Conservation (phyloP, 306 rosid genomes). For the Dicorynia guianensis region DNA sequence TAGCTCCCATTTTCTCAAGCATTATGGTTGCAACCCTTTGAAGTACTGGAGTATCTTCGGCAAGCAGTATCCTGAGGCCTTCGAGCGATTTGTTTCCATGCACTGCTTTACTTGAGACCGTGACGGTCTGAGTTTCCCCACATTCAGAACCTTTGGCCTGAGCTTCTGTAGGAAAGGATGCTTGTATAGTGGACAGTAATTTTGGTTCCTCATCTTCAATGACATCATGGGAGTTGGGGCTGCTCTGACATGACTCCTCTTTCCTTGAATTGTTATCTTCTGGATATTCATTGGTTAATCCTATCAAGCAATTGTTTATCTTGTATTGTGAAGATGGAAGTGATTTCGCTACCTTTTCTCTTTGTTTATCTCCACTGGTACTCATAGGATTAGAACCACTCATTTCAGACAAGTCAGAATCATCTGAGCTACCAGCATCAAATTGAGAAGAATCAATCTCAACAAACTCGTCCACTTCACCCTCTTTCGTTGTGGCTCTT, state of each 20-base stretch:
- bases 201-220: slow-evolving; percentile 38
- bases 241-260: slow-evolving; percentile 51
- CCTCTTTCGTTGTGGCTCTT: slow-evolving; percentile 59
- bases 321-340: slow-evolving; percentile 49
- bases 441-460: slow-evolving; percentile 89
- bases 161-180: slow-evolving; percentile 42
- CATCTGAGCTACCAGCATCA: slow-evolving; percentile 81
- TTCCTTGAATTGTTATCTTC: slow-evolving; percentile 50
- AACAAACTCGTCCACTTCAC: slow-evolving; percentile 73
- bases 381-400: slow-evolving; percentile 47
- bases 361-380: slow-evolving; percentile 51
- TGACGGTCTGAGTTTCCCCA: slow-evolving; percentile 43
- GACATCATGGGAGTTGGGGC: slow-evolving; percentile 28
- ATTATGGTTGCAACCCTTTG: slow-evolving; percentile 96
- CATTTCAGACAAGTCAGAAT: slow-evolving; percentile 70
- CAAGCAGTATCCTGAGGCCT: slow-evolving; percentile 85
- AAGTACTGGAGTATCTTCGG: slow-evolving; percentile 94
- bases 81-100: slow-evolving; percentile 74
- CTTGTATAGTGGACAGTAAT: slow-evolving; percentile 29
- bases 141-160: slow-evolving; percentile 44
- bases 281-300: slow-evolving; percentile 53
- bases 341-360: slow-evolving; percentile 42
- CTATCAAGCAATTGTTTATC: slow-evolving; percentile 59
- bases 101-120: slow-evolving; percentile 47
- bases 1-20: slow-evolving; percentile 98